Percentiles rank a stretch among this genome's conserved stretches.
phyloP scores from a whole-genome alignment of 208 protist genomes.

The Trypanosoma caninum region DNA sequence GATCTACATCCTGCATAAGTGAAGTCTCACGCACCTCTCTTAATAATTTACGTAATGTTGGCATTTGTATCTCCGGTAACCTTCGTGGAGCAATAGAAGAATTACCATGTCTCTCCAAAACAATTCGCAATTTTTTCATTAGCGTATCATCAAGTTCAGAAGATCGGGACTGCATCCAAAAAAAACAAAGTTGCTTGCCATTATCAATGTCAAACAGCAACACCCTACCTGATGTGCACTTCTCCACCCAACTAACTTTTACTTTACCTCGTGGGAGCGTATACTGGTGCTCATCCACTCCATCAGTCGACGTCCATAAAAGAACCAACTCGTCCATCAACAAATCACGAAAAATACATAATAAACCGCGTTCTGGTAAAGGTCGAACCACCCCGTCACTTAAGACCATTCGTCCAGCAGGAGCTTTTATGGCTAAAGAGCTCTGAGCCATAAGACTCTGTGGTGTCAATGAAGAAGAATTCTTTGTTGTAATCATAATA shows the following conservation, averaged over 20 bases:
- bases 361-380: constrained; percentile 5
- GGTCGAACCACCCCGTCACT: constrained; percentile 14
- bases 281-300: constrained; percentile 3
- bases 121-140: constrained; percentile 11
- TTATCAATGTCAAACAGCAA: constrained; percentile 26
- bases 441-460: not conserved
- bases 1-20: constrained; percentile 6
- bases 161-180: constrained; percentile 28
- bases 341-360: constrained; percentile 14
- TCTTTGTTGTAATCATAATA: too few relatives aligned
- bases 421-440: constrained; percentile 4
- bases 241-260: constrained; percentile 21
- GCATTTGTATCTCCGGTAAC: constrained; percentile 8
- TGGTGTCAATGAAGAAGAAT: too few relatives aligned
- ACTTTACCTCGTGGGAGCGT: constrained; percentile 11
- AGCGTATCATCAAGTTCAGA: constrained; percentile 11
- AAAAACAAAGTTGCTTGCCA: constrained; percentile 19
- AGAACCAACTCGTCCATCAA: constrained; percentile 2
- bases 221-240: constrained; percentile 20
- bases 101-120: not conserved
- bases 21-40: constrained; percentile 4
- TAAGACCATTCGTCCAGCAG: constrained; percentile 15
- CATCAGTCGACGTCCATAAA: constrained; percentile 11
- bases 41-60: constrained; percentile 15
- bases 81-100: not conserved